phyloP scores from a whole-genome alignment of 768 basidiomycete genomes.

The Phallus indusiatus region DNA sequence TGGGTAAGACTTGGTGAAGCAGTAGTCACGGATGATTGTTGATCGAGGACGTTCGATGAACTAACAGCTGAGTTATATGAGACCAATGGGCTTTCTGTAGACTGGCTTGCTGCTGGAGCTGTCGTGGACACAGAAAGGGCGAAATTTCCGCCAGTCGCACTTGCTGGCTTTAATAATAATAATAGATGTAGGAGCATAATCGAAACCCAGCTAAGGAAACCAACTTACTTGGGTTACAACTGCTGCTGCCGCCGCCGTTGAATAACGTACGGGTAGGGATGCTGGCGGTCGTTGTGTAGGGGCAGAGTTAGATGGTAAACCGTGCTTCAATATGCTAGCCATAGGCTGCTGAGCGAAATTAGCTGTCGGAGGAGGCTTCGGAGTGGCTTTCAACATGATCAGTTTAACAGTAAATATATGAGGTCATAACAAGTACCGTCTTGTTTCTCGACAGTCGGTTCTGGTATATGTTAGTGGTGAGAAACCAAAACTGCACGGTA shows the following conservation, averaged over 20 bases:
- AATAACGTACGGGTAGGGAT: slow-evolving; percentile 72
- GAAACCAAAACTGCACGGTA: not conserved
- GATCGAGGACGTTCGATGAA: slow-evolving; percentile 28
- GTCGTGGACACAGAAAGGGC: slow-evolving; percentile 27
- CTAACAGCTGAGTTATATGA: slow-evolving; percentile 26
- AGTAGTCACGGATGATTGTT: slow-evolving; percentile 28
- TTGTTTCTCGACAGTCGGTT: slow-evolving; percentile 44
- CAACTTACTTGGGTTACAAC: slow-evolving; percentile 24
- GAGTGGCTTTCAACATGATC: slow-evolving; percentile 22
- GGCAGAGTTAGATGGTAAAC: slow-evolving; percentile 36
- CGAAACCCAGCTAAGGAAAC: slow-evolving; percentile 11
- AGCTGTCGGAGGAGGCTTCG: slow-evolving; percentile 71
- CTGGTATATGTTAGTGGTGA: slow-evolving; percentile 25
- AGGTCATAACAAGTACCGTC: not conserved
- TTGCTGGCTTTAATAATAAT: slow-evolving; percentile 29
- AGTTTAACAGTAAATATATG: not conserved
- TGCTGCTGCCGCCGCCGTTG: slow-evolving; percentile 78
- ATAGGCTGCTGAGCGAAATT: slow-evolving; percentile 77
- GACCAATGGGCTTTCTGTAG: slow-evolving; percentile 25
- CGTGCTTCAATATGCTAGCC: slow-evolving; percentile 66
- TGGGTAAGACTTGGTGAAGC: slow-evolving; percentile 83
- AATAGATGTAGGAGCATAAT: slow-evolving; percentile 2
- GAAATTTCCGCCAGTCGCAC: slow-evolving; percentile 15
- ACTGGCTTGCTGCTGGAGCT: slow-evolving; percentile 29
- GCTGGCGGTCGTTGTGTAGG: slow-evolving; percentile 43